phyloP scores from a whole-genome alignment of 139 green algal species.

The Picochlorum sp. region DNA sequence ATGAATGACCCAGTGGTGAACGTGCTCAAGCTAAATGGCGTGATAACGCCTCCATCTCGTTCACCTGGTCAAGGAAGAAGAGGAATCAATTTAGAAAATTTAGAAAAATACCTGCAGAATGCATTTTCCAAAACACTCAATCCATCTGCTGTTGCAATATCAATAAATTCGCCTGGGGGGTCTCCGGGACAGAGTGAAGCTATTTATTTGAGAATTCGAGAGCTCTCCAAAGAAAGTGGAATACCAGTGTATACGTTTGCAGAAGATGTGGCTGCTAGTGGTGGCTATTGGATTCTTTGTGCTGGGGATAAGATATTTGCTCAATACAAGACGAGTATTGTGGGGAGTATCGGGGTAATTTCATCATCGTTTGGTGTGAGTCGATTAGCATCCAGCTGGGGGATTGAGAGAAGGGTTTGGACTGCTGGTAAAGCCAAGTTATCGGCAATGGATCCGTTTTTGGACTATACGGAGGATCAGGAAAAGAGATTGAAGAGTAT shows the following conservation, averaged over 20 bases:
- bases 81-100: conserved; percentile 23
- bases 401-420: conserved; percentile 32
- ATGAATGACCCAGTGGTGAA: conserved; percentile 21
- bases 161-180: conserved; percentile 39
- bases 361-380: conserved; percentile 23
- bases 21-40: conserved; percentile 20
- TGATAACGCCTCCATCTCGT: conserved; percentile 11
- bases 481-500: conserved; percentile 24
- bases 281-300: conserved; percentile 42
- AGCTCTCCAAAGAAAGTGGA: conserved; percentile 14
- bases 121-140: conserved; percentile 25
- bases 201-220: conserved; percentile 21
- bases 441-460: conserved; percentile 35
- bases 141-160: conserved; percentile 23
- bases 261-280: conserved; percentile 38
- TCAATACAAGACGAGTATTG: conserved; percentile 17
- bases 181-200: conserved; percentile 26
- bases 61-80: conserved; percentile 15
- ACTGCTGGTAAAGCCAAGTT: conserved; percentile 33
- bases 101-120: conserved; percentile 28
- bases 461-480: conserved; percentile 18
- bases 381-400: conserved; percentile 12
- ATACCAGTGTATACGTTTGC: conserved; percentile 38
- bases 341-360: conserved; percentile 41
- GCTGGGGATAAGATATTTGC: conserved; percentile 30